Evolutionary conservation across 2,329 filamentous ascomycete genomes (phyloP), one percentile per base, ranked within the genome.

Genomic region (Sporothrix protearum): DNA sequence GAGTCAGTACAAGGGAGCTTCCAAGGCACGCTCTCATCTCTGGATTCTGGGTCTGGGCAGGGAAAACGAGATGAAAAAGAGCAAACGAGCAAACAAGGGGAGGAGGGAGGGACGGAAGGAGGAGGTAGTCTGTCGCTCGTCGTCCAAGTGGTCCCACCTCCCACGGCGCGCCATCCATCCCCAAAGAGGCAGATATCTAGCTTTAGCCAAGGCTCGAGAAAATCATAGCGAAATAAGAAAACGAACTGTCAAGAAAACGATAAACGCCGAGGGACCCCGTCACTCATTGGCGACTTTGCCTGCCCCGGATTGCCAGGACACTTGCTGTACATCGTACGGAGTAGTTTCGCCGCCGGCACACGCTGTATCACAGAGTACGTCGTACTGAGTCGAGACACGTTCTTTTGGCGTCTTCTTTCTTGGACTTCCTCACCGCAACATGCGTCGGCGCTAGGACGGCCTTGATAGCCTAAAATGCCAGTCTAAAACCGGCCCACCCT

Each of bases 381-480:
- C n/a, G n/a, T 51, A n/a, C n/a, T 22, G 39, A 12, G 4, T 47
- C 7, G 9, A 47, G 42, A 47, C 16, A 19, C 49, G 25, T 53
- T 53, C 19, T 25, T 53, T 51, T 7, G n/a, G 28, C 33, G 33
- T 8, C 33, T 8, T 33, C n/a, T 33, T 16, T 33, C 2, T 61
- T 6, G 25, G 30, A 30, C 39, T 47, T 66, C n/a, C n/a, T 30
- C 63, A 33, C 45, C 45, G 64, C 64, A 51, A 39, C 33, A 53
- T n/a, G 45, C 25, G 42, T 36, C 14, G 9, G 30, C 47, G 47
- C 64, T 68, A 68, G 25, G 42, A 67, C n/a, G 47, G 28, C 28
- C 30, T 33, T 53, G 64, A 68, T 67, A 67, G 42, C 63, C 25
- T 30, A 66, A 66, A 66, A 67, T 67, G 63, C 63, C 63, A 67